Conservation (phyloP, 1,139 yeast species). For the Protomyces inouyei region DNA sequence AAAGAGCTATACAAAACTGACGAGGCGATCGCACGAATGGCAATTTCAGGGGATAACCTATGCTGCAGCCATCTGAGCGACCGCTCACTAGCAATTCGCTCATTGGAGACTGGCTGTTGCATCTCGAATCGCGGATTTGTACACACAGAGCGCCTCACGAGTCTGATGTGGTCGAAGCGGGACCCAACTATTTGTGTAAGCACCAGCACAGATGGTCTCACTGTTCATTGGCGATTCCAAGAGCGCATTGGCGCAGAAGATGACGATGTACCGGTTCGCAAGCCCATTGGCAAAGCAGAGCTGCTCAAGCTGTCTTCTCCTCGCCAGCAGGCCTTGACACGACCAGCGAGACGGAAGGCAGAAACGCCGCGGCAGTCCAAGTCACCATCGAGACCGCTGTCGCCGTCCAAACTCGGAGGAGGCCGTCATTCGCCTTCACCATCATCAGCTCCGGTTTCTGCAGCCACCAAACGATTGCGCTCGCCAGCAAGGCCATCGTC, state of each 20-base stretch:
- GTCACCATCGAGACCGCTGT: slow-evolving; percentile 2
- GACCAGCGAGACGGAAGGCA: background rate
- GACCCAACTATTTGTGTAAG: background rate
- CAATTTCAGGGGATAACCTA: background rate
- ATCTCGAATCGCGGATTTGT: slow-evolving; percentile 10
- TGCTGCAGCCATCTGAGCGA: slow-evolving; percentile 4
- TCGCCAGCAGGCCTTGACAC: background rate
- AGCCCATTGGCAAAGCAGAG: slow-evolving; percentile 2
- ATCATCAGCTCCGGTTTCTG: background rate
- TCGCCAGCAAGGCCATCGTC: background rate
- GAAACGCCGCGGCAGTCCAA: background rate
- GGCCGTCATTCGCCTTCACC: background rate
- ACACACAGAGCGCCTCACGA: slow-evolving; percentile 7
- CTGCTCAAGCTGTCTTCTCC: background rate
- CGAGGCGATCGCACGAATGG: slow-evolving; percentile 3
- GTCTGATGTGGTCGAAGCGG: slow-evolving; percentile 6
- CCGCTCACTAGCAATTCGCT: slow-evolving; percentile 6
- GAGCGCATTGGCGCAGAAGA: background rate
- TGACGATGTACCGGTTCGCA: slow-evolving; percentile 7
- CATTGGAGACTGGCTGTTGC: background rate
- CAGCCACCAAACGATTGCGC: background rate
- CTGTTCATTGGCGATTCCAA: slow-evolving; percentile 12
- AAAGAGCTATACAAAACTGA: slow-evolving; percentile 8
- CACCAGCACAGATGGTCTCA: slow-evolving; percentile 6
- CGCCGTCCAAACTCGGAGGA: slow-evolving; percentile 15